Evolutionary conservation across 371 early-diverging fungal species (phyloP).

Genomic region (Globomyces sp.): DNA sequence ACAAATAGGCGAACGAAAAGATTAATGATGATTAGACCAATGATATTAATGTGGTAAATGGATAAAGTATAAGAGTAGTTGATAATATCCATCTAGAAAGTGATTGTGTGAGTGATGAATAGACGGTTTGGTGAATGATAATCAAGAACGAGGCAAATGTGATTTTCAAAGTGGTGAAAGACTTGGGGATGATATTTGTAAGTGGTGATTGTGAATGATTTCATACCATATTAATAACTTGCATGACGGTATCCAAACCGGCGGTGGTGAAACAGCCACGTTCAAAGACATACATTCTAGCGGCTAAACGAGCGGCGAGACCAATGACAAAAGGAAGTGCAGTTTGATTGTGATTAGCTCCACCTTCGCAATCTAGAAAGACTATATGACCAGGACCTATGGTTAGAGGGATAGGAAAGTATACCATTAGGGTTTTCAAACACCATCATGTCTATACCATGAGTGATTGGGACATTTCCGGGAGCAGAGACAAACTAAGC

Average conservation of each 20-base stretch:
- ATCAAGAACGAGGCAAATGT: not conserved
- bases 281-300: constrained; percentile 49
- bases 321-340: constrained; percentile 55
- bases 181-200: not conserved
- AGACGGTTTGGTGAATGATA: not conserved
- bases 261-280: constrained; percentile 53
- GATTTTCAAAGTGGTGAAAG: not conserved
- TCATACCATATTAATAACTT: constrained; percentile 49
- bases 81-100: constrained; percentile 1
- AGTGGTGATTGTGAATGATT: not conserved
- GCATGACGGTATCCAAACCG: constrained; percentile 54
- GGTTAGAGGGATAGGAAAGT: too few species aligned
- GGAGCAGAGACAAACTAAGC: constrained; percentile 33
- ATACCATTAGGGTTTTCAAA: constrained; percentile 34
- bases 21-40: too few species aligned
- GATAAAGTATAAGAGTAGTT: not conserved
- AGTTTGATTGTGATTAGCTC: constrained; percentile 52
- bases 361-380: constrained; percentile 53
- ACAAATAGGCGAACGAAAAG: too few species aligned
- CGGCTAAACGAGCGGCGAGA: constrained; percentile 45
- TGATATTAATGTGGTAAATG: too few species aligned
- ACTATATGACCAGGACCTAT: constrained; percentile 38
- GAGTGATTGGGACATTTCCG: constrained; percentile 52
- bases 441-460: constrained; percentile 54
- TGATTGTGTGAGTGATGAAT: not conserved